Base-by-base conservation (phyloP, 2,329 filamentous ascomycete genomes). In the Pseudonectria foliicola region DNA sequence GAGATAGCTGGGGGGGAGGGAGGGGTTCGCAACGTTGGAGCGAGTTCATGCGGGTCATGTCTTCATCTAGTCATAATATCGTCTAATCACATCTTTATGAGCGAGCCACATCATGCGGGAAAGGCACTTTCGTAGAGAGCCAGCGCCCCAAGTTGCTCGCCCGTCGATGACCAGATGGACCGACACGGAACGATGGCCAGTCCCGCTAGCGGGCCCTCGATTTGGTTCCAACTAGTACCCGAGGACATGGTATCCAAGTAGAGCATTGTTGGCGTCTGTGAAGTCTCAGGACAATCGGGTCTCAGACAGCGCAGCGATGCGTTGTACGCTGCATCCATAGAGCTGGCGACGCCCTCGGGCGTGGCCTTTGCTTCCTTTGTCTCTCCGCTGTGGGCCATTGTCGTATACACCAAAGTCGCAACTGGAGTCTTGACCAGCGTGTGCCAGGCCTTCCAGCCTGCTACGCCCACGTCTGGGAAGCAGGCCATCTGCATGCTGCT, bases 161-260 rank as follows among this genome's bases (percentile, higher is more conserved):
- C 57, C 11, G 34, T 28, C 10, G 45, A 34, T 7, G 55, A 55
- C 60, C 61, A 62, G 10, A 64, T 48, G 6, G 61, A 63, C 34
- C 43, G 47, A 34, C 62, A 65, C n/a, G 62, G 62, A 13, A 64
- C 44, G 6, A 53, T 34, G 3, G 55, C 50, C 29, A 45, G 12
- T 15, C 39, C 27, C 13, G 30, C 29, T 8, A 32, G 23, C 24
- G 31, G 16, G 3, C 35, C 25, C 26, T 25, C 28, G 3, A 27
- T 27, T 10, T 38, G 35, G 6, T 34, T 28, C 53, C 52, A 54
- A 6, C 38, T 11, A 7, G 37, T 38, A 12, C 32, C 35, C 10
- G 44, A 38, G 32, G 45, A 44, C 10, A 32, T 31, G n/a, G 44
- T 28, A 31, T 61, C 57, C 26, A 56, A 43, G 18, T 63, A 63